These are phyloP conservation scores for Trypanosoma platydactyli DNA, from an alignment of 208 protist species.

Conservation along the genomic window DNA sequence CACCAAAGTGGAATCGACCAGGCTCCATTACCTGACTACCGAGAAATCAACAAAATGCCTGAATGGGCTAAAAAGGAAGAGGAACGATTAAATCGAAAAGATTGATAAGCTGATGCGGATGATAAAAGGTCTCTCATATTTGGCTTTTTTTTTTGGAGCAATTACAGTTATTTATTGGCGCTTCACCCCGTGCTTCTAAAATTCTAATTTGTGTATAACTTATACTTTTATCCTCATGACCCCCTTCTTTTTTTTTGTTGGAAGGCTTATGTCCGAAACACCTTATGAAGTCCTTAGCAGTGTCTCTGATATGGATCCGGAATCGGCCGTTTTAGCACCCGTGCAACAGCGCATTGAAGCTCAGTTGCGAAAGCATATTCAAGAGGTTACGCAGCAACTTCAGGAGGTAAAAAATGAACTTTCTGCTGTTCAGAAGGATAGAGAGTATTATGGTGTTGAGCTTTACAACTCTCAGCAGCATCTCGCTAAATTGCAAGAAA, in stretches of 20 bases:
- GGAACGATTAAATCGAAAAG: conserved; percentile 36
- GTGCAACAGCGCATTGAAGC: conserved; percentile 89
- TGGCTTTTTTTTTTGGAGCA: conserved; percentile 13
- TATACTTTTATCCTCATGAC: background rate
- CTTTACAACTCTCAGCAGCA: conserved; percentile 95
- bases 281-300: conserved; percentile 78
- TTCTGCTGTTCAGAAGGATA: conserved; percentile 65
- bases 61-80: conserved; percentile 87
- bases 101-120: too few relatives aligned
- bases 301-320: conserved; percentile 89
- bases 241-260: conserved; percentile 11
- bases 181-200: too few relatives aligned
- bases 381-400: conserved; percentile 83
- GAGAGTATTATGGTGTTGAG: conserved; percentile 93
- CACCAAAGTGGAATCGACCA: conserved; percentile 91
- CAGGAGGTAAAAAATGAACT: conserved; percentile 87
- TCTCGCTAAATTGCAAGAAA: conserved; percentile 92
- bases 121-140: background rate
- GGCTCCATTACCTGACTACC: conserved; percentile 84
- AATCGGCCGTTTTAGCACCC: conserved; percentile 77
- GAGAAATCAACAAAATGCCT: conserved; percentile 89
- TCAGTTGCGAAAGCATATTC: conserved; percentile 85
- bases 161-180: too few relatives aligned
- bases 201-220: conserved; percentile 24
- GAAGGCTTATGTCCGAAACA: conserved; percentile 26